Evolutionary conservation across 306 rosid genomes (phyloP).

Genomic region (Vigna radiata): DNA sequence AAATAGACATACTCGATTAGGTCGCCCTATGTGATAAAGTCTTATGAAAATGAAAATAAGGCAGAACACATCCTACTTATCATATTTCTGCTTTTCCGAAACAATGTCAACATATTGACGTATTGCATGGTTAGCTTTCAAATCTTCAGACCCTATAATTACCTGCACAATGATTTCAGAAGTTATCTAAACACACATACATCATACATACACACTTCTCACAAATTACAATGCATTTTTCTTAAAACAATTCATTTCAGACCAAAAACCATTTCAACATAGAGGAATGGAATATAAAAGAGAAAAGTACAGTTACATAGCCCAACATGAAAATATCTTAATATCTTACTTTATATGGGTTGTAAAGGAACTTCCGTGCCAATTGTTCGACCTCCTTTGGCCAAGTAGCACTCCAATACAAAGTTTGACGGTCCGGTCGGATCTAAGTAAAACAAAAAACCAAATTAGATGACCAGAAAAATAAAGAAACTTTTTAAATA

Average conservation of each 20-base stretch:
- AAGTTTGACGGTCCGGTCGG: conserved; percentile 94
- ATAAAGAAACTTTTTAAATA: background rate
- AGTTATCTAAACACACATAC: conserved; percentile 19
- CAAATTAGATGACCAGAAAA: background rate
- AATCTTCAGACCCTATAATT: conserved; percentile 81
- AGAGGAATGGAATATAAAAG: conserved; percentile 7
- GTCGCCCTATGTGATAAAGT: conserved; percentile 16
- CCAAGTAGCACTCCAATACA: conserved; percentile 99
- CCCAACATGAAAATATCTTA: conserved; percentile 47
- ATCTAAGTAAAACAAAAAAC: conserved; percentile 54
- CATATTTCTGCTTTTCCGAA: conserved; percentile 95
- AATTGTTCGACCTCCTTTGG: conserved; percentile 97
- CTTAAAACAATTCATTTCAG: conserved; percentile 6
- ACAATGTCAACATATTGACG: conserved; percentile 90
- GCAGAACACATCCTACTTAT: conserved; percentile 65
- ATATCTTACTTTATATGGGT: conserved; percentile 83
- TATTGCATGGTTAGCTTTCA: conserved; percentile 96
- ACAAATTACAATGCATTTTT: conserved; percentile 15
- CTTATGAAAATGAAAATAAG: conserved; percentile 24
- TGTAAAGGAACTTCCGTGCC: conserved; percentile 87
- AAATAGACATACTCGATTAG: conserved; percentile 44
- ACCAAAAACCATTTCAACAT: conserved; percentile 32
- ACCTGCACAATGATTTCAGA: conserved; percentile 65
- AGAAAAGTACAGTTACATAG: conserved; percentile 17
- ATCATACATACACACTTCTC: too few species aligned